phyloP scores from a whole-genome alignment of 768 basidiomycete genomes.

The Boletus bicolor region DNA sequence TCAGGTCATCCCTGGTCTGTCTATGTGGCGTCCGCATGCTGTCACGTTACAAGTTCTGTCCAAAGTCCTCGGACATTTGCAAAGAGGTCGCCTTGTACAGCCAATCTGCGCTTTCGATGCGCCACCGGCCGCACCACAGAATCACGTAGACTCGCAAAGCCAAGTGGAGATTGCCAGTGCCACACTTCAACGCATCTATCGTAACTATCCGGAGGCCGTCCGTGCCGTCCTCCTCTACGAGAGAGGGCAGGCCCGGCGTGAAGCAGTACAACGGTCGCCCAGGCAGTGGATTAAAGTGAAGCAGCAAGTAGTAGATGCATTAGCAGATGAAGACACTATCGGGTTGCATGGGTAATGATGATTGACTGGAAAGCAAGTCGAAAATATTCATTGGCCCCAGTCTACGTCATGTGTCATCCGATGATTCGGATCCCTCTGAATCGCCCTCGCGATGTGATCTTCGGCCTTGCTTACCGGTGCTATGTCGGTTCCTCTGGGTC shows the following conservation, averaged over 20 bases:
- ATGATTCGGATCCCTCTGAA: constrained; percentile 67
- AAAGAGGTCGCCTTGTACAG: constrained; percentile 47
- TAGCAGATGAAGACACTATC: constrained; percentile 22
- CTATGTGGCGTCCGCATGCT: constrained; percentile 61
- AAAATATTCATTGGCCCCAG: constrained; percentile 11
- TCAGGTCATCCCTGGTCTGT: constrained; percentile 61
- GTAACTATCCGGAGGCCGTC: constrained; percentile 48
- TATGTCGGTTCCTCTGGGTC: constrained; percentile 75
- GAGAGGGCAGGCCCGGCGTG: constrained; percentile 27
- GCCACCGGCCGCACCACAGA: constrained; percentile 18
- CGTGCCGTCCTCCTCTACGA: constrained; percentile 34
- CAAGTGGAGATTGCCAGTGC: constrained; percentile 34
- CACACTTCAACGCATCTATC: constrained; percentile 46
- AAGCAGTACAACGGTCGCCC: constrained; percentile 12
- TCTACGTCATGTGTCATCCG: constrained; percentile 46
- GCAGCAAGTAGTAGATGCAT: constrained; percentile 22
- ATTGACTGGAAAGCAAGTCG: constrained; percentile 10
- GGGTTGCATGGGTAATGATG: constrained; percentile 22
- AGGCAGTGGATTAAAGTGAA: constrained; percentile 20
- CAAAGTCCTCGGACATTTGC: constrained; percentile 45
- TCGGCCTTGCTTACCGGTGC: constrained; percentile 57
- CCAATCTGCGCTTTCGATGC: constrained; percentile 33
- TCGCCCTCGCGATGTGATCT: constrained; percentile 55
- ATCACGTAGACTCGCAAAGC: constrained; percentile 22
- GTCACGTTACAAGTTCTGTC: constrained; percentile 47